Percentiles rank a stretch among this genome's conserved stretches.
These are phyloP conservation scores for Alternaria novae-zelandiae DNA, from an alignment of 2,329 filamentous ascomycete species.

Conservation along the genomic window DNA sequence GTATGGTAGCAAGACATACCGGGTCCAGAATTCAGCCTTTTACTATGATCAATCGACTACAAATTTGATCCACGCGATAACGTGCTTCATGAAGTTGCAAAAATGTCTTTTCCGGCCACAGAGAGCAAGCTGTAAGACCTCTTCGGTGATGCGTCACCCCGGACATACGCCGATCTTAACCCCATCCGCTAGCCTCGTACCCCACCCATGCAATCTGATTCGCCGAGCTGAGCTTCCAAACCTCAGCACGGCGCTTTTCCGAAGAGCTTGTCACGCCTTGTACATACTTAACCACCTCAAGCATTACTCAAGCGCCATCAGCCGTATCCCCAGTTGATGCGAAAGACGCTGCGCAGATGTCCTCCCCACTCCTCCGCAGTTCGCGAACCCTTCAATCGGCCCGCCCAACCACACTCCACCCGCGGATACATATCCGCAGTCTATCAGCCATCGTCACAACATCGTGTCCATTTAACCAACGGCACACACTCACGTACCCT, in stretches of 20 bases:
- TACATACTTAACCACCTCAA: background rate
- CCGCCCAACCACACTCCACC: background rate
- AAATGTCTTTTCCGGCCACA: background rate
- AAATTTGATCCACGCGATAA: too few relatives aligned
- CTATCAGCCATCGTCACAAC: background rate
- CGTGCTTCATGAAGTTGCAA: background rate
- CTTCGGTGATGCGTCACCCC: background rate
- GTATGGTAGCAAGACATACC: too few relatives aligned
- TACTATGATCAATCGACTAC: too few relatives aligned
- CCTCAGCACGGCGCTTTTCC: background rate
- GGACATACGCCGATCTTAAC: slow-evolving; percentile 12
- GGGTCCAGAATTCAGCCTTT: background rate
- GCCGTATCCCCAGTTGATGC: background rate
- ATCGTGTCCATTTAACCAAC: background rate
- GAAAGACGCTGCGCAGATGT: background rate
- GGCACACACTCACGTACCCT: too few relatives aligned
- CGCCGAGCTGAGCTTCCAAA: background rate
- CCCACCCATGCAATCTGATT: background rate
- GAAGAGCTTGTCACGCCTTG: background rate
- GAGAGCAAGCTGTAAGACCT: background rate
- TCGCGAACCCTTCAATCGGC: background rate
- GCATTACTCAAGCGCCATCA: background rate
- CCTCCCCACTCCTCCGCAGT: background rate
- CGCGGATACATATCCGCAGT: background rate
- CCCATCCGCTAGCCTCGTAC: background rate